Evolutionary conservation across 208 protist species (phyloP).

Genomic region (Leishmania turanica): DNA sequence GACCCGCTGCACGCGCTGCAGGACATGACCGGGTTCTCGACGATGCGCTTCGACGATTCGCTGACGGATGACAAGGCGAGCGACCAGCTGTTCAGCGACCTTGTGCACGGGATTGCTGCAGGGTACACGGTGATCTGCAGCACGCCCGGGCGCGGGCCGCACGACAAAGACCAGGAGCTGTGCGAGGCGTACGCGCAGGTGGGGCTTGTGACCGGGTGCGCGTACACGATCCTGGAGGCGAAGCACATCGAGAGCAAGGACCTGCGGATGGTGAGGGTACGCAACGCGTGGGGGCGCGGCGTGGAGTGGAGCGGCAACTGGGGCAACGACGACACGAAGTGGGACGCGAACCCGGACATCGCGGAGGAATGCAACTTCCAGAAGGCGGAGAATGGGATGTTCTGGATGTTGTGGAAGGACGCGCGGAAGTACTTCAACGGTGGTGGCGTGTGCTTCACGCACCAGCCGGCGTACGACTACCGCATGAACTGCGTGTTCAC

Average conservation of each 20-base stretch:
- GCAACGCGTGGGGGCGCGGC: conserved; percentile 66
- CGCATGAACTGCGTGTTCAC: conserved; percentile 78
- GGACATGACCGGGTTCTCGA: conserved; percentile 81
- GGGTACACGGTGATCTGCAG: conserved; percentile 76
- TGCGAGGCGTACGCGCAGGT: conserved; percentile 48
- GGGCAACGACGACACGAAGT: conserved; percentile 71
- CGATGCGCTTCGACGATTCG: conserved; percentile 62
- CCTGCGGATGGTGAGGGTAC: conserved; percentile 67
- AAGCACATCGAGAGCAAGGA: conserved; percentile 56
- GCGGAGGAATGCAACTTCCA: conserved; percentile 66
- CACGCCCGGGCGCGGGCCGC: conserved; percentile 58
- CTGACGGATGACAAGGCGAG: conserved; percentile 31
- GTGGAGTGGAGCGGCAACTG: conserved; percentile 83
- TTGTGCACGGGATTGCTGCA: conserved; percentile 32
- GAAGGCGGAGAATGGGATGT: conserved; percentile 56
- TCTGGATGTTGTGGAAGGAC: conserved; percentile 88
- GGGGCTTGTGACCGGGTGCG: conserved; percentile 64
- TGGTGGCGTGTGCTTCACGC: conserved; percentile 78
- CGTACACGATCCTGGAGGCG: conserved; percentile 71
- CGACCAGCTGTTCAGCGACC: conserved; percentile 55
- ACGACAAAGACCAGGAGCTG: conserved; percentile 34
- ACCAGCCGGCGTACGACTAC: conserved; percentile 70
- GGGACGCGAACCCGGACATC: conserved; percentile 75
- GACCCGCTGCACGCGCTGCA: conserved; percentile 84
- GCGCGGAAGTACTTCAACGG: conserved; percentile 86